Percentiles rank a stretch among this genome's conserved stretches.
Conservation (phyloP, 306 rosid species). For the Vigna unguiculata region DNA sequence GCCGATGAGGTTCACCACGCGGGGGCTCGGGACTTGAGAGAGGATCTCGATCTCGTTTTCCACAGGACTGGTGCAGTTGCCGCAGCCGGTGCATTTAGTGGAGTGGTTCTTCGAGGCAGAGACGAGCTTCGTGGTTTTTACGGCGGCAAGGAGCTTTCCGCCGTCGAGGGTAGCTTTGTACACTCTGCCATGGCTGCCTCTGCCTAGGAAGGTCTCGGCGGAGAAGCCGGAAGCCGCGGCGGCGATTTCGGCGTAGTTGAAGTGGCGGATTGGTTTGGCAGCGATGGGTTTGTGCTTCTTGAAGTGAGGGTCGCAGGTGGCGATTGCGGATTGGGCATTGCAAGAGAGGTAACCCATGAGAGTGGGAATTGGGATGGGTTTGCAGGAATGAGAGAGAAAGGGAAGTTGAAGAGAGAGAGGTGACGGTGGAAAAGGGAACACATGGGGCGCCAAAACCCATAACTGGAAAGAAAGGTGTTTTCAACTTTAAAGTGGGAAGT, state of each 20-base stretch:
- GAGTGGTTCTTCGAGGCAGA: background rate
- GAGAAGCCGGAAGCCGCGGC: slow-evolving; percentile 73
- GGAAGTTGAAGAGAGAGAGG: background rate
- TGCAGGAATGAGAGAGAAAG: background rate
- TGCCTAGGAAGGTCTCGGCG: slow-evolving; percentile 68
- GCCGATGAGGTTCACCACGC: slow-evolving; percentile 84
- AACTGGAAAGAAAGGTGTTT: slow-evolving; percentile 23
- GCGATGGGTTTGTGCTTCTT: slow-evolving; percentile 50
- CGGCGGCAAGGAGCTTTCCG: slow-evolving; percentile 76
- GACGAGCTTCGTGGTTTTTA: slow-evolving; percentile 56
- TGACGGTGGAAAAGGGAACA: background rate
- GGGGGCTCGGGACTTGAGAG: slow-evolving; percentile 60
- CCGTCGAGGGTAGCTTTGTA: slow-evolving; percentile 72
- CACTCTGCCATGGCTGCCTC: slow-evolving; percentile 90
- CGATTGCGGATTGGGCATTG: slow-evolving; percentile 77
- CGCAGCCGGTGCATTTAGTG: slow-evolving; percentile 48
- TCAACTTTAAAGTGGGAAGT: slow-evolving; percentile 53
- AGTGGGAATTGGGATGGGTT: background rate
- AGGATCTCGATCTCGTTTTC: slow-evolving; percentile 97
- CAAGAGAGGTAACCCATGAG: slow-evolving; percentile 81
- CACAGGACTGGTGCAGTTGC: slow-evolving; percentile 59
- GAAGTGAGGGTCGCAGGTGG: slow-evolving; percentile 69
- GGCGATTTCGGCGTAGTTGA: slow-evolving; percentile 57
- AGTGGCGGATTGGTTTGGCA: slow-evolving; percentile 49
- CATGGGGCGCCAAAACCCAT: slow-evolving; percentile 63